Base-by-base conservation (phyloP, 768 basidiomycete species). In the Boletus edulis region DNA sequence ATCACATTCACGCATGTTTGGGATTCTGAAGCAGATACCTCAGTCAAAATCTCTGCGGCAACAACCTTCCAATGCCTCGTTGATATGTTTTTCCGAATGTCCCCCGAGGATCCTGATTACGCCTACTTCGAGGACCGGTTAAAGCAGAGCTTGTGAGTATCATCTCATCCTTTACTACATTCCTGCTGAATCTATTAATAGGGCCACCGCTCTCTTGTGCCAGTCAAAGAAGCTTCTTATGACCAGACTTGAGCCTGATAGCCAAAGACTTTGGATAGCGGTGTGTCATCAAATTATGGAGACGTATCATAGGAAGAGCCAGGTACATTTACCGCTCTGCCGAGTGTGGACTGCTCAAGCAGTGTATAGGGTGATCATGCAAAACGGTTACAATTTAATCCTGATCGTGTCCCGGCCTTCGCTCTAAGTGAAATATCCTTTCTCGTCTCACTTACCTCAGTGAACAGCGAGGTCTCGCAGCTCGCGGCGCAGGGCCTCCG, bases 381-480 rank as follows among this genome's bases (percentile, higher is more conserved):
- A 27, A 78, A 73, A 60, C 71, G 73, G 0, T 68, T 88, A 42
- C 86, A 85, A 57, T 64, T 75, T 9, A 75, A 80, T 52, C 63
- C 76, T 7, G 73, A 72, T 9, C 86, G 87, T 35, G 70, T 83
- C 3, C 77, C 86, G 2, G 83, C 86, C 3, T 83, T 93, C 60
- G 79, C 80, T 1, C 65, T 92, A 12, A 77, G 81, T 2, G 91
- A 93, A 68, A 85, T 91, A 38, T 82, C 87, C 0, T 83, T 89
- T 60, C 75, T 90, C 6, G 82, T 88, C 13, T 79, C 84, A 1
- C 71, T 94, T 49, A 84, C 87, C 3, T 89, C 90, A 6, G 81
- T 81, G 3, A 86, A 87, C 50, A 82, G 76, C 45, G 76, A 76
- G 29, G 81, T 91, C 27, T 87, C 87, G 18, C 79, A 84, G 34